Evolutionary conservation across 192 early-diverging fungal species (phyloP), one percentile per base, ranked within the genome.

Genomic region (Backusella circina): DNA sequence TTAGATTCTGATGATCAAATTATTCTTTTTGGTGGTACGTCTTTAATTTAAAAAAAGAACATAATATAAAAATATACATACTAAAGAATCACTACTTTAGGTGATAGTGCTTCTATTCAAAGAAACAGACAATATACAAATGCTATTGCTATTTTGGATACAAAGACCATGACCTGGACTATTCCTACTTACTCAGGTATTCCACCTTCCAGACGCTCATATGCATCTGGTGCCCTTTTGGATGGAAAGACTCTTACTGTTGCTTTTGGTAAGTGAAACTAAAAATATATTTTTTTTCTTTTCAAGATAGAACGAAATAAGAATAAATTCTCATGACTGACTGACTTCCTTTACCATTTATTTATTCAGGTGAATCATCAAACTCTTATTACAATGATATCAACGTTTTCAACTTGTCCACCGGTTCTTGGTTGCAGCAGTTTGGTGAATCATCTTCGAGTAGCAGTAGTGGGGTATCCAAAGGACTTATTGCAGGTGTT

Each of bases 331-430:
- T 12, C 65, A 33, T n/a, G 28, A 30, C 65, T 64, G 12, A 26
- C 28, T 30, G 9, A 21, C 23, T 66, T 31, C 65, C 31, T 66
- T 66, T 10, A 39, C 30, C 31, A 3, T 44, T 18, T 44, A 36
- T 72, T 65, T 39, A 33, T 70, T 3, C n/a, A 79, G 79, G 79
- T 32, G 68, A 67, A 33, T 76, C 79, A 54, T 47, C 72, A 16
- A 77, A 74, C 23, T 51, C 50, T n/a, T 74, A 77, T 37, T 81
- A 81, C 36, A 81, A 77, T 39, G 79, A 81, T 47, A 77, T 81
- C 35, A 81, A 81, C 39, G 37, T 74, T 2, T 66, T 71, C 13
- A 72, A 72, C 32, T 30, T 74, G 13, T 35, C 50, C 2, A 66
- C 33, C 32, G 54, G 38, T 32, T 26, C 41, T 37, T 81, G 79